Conservation (phyloP, 2,329 filamentous ascomycete genomes). For the Xylariaceae sp. region DNA sequence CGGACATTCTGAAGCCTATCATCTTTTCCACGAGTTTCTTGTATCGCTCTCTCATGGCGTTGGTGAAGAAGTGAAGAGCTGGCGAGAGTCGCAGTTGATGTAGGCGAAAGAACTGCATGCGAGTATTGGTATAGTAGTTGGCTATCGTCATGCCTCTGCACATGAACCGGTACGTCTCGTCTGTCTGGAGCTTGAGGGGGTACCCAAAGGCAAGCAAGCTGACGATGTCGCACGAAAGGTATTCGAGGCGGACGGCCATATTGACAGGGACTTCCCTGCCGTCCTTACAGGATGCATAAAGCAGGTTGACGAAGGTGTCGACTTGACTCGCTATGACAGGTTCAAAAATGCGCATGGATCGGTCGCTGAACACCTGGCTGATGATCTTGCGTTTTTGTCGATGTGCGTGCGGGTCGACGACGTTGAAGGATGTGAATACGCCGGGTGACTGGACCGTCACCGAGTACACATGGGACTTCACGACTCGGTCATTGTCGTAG, state of each 20-base stretch:
- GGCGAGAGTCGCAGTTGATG: neutral
- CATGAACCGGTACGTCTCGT: conserved; percentile 1
- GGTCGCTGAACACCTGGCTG: conserved; percentile 1
- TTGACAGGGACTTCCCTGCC: conserved; percentile 1
- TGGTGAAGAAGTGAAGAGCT: neutral
- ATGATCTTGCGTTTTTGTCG: conserved; percentile 3
- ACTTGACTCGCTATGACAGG: conserved; percentile 1
- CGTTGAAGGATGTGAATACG: conserved; percentile 1
- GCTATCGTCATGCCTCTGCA: neutral
- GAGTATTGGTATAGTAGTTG: conserved; percentile 1
- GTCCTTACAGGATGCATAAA: neutral
- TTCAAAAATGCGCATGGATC: conserved; percentile 3
- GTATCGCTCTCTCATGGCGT: neutral
- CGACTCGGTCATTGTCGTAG: conserved; percentile 1
- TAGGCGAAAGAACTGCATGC: conserved; percentile 1
- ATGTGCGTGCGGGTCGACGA: conserved; percentile 2
- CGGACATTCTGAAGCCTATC: neutral
- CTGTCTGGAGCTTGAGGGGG: conserved; percentile 1
- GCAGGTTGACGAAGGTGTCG: conserved; percentile 2
- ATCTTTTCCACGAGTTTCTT: neutral
- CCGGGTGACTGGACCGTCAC: neutral
- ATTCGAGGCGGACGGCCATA: neutral
- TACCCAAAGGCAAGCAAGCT: conserved; percentile 2
- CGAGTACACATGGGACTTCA: conserved; percentile 3
- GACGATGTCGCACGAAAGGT: conserved; percentile 2